Conservation (phyloP, 2,329 filamentous ascomycete species). For the Epichloe scottii region DNA sequence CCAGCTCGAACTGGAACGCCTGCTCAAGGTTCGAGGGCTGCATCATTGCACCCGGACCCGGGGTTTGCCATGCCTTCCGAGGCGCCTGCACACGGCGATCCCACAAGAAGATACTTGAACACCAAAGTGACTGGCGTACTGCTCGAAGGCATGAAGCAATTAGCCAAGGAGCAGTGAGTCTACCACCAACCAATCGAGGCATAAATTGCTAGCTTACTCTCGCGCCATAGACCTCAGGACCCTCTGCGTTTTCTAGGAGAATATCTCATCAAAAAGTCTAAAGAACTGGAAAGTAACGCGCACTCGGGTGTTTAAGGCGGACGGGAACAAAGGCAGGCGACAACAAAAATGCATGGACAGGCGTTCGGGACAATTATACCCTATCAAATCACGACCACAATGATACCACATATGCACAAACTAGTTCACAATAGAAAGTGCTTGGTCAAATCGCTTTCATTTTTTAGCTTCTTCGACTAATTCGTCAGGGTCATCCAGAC, state of each 20-base stretch:
- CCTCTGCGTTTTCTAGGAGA: conserved; percentile 59
- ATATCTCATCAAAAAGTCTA: conserved; percentile 55
- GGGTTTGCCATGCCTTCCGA: conserved; percentile 44
- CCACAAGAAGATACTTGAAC: conserved; percentile 59
- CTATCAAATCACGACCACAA: background rate
- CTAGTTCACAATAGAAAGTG: background rate
- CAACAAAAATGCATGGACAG: background rate
- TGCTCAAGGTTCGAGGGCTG: conserved; percentile 38
- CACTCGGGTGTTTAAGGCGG: background rate
- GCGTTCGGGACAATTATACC: conserved; percentile 5
- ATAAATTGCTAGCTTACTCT: background rate
- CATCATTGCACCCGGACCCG: conserved; percentile 43
- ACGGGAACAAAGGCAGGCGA: background rate
- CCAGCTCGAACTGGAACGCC: conserved; percentile 37
- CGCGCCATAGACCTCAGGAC: conserved; percentile 43
- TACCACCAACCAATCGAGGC: conserved; percentile 12
- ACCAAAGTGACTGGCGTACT: conserved; percentile 54
- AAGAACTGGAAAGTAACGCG: conserved; percentile 41
- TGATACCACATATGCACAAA: background rate
- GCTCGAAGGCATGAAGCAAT: conserved; percentile 61
- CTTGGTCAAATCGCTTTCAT: conserved; percentile 18
- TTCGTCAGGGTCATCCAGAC: conserved; percentile 18
- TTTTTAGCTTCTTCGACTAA: conserved; percentile 20
- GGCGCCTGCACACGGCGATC: conserved; percentile 52
- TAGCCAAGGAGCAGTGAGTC: conserved; percentile 59